These are phyloP conservation scores for Pisolithus orientalis DNA, from an alignment of 768 basidiomycete genomes.

Conservation along the genomic window DNA sequence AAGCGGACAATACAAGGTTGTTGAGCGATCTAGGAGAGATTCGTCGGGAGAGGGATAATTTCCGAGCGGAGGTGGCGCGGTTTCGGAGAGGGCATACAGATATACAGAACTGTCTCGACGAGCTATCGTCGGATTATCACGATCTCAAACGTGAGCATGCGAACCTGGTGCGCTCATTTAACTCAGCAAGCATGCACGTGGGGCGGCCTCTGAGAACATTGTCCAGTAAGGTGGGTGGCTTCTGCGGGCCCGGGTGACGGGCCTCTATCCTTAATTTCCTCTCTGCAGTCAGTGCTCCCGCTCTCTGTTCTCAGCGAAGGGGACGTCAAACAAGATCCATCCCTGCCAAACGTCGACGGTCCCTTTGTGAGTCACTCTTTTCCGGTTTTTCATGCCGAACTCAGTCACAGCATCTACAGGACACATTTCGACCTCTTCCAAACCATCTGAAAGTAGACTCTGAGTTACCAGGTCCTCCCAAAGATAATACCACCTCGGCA, in stretches of 20 bases:
- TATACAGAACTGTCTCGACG: constrained; percentile 15
- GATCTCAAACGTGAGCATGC: constrained; percentile 20
- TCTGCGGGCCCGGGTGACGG: neutral
- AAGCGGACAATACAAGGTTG: constrained; percentile 17
- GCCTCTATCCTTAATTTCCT: neutral
- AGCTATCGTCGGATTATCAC: constrained; percentile 10
- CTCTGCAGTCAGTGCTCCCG: constrained; percentile 3
- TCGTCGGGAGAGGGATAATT: constrained; percentile 22
- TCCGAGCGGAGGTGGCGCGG: constrained; percentile 15
- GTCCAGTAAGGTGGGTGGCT: constrained; percentile 7
- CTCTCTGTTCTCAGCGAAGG: constrained; percentile 5
- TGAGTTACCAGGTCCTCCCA: neutral
- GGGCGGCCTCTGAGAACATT: neutral
- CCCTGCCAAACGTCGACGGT: neutral
- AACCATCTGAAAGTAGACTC: constrained; percentile 4
- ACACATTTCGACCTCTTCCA: constrained; percentile 10
- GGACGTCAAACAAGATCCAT: neutral
- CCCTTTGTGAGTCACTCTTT: neutral
- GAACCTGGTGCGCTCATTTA: constrained; percentile 8
- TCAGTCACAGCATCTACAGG: constrained; percentile 6
- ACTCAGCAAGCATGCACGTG: neutral
- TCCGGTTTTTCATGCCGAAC: neutral
- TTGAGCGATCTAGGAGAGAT: constrained; percentile 20
- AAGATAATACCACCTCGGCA: neutral
- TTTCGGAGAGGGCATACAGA: constrained; percentile 17